Percentiles rank a stretch among this genome's conserved stretches.
Conservation (phyloP, 1,284 basidiomycete genomes). For the Cerrena zonata region DNA sequence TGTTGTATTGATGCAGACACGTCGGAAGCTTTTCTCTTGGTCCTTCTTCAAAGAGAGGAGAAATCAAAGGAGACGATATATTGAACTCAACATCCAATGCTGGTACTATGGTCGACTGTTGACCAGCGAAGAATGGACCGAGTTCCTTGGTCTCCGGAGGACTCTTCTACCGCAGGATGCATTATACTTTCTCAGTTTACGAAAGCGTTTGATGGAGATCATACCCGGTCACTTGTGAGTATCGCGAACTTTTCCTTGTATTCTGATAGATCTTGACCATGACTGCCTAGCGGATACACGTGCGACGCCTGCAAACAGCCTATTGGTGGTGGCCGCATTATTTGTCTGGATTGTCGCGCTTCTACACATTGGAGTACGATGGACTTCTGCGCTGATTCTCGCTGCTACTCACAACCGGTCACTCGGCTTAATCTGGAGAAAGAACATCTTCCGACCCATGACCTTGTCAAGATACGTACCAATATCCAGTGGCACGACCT, state of each 20-base stretch:
- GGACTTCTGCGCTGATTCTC: conserved; percentile 15
- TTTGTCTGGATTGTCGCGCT: conserved; percentile 23
- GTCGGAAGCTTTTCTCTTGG: conserved; percentile 12
- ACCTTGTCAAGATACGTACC: conserved; percentile 25
- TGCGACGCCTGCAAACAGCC: conserved; percentile 20
- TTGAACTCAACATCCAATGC: conserved; percentile 9
- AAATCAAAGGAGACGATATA: conserved; percentile 4
- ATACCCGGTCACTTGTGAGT: conserved; percentile 20
- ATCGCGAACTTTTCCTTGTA: too few relatives aligned
- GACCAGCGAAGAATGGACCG: conserved; percentile 5
- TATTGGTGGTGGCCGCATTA: conserved; percentile 19
- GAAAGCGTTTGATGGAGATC: conserved; percentile 11
- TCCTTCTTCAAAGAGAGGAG: conserved; percentile 13
- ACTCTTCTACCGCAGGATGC: conserved; percentile 9
- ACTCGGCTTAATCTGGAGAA: conserved; percentile 12
- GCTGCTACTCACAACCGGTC: conserved; percentile 13
- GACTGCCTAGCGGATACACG: conserved; percentile 13
- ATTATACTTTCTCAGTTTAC: conserved; percentile 11
- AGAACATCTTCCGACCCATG: conserved; percentile 25
- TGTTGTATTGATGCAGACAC: conserved; percentile 13
- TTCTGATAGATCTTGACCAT: too few relatives aligned
- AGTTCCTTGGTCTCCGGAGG: not conserved
- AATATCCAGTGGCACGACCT: not conserved
- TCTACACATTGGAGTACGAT: conserved; percentile 7
- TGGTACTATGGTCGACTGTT: conserved; percentile 12